These are phyloP conservation scores for Lasiosphaeriaceae sp. DNA, from an alignment of 495 filamentous ascomycete genomes.

Conservation along the genomic window DNA sequence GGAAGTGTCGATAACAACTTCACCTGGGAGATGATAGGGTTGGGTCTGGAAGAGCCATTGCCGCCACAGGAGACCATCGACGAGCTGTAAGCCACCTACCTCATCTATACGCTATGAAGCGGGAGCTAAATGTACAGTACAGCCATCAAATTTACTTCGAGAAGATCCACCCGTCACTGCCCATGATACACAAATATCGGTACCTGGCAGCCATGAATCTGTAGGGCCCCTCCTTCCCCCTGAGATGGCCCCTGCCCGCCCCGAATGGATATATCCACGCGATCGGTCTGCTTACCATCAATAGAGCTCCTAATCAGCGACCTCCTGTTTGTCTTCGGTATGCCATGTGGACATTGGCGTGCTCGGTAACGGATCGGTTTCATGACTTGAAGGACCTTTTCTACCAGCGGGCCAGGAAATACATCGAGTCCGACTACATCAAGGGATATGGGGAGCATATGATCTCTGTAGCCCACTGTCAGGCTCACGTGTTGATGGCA, in stretches of 20 bases:
- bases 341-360: slow-evolving; percentile 88
- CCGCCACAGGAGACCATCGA: slow-evolving; percentile 85
- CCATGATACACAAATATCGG: slow-evolving; percentile 84
- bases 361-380: slow-evolving; percentile 78
- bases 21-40: slow-evolving; percentile 88
- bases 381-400: slow-evolving; percentile 72
- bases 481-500: slow-evolving; percentile 75
- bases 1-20: slow-evolving; percentile 49
- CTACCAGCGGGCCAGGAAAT: slow-evolving; percentile 84
- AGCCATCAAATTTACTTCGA: slow-evolving; percentile 87
- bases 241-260: no score
- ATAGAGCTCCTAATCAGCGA: slow-evolving; percentile 69
- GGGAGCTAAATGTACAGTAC: slow-evolving; percentile 16
- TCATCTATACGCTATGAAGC: neutral
- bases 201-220: slow-evolving; percentile 83
- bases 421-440: slow-evolving; percentile 84
- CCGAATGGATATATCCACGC: neutral
- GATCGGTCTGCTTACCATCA: neutral
- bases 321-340: slow-evolving; percentile 89
- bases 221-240: slow-evolving; percentile 34
- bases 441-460: slow-evolving; percentile 87
- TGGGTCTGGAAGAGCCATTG: slow-evolving; percentile 89
- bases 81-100: slow-evolving; percentile 63
- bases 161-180: slow-evolving; percentile 78
- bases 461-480: slow-evolving; percentile 75